These are phyloP conservation scores for Cryphonectria carpinicola DNA, from an alignment of 2,329 filamentous ascomycete genomes.

Conservation along the genomic window DNA sequence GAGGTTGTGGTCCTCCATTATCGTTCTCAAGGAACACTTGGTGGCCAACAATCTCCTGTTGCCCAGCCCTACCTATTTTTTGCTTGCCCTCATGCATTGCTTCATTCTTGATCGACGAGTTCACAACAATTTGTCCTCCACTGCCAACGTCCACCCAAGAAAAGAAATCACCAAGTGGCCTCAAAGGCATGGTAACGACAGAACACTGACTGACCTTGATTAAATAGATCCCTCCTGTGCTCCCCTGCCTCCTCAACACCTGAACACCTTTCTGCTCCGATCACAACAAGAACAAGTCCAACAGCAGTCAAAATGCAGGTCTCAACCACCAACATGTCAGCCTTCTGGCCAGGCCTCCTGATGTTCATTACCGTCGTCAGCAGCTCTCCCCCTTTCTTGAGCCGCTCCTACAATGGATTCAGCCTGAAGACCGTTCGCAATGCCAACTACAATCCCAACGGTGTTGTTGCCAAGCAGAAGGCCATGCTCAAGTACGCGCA, in stretches of 20 bases:
- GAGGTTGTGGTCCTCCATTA: not conserved
- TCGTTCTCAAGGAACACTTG: not conserved
- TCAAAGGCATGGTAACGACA: not conserved
- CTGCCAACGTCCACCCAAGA: not conserved
- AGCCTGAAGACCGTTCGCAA: conserved; percentile 42
- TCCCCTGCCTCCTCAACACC: not conserved
- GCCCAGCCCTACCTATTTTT: not conserved
- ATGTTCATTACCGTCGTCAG: conserved; percentile 19
- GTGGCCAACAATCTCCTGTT: not conserved
- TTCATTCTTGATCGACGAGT: not conserved
- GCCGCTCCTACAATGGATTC: conserved; percentile 30
- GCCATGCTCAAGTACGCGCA: conserved; percentile 35
- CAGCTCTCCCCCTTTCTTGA: conserved; percentile 14
- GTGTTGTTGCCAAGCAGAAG: conserved; percentile 35
- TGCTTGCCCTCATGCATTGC: not conserved
- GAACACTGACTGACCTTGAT: not conserved
- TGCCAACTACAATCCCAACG: conserved; percentile 37
- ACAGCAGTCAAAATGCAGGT: conserved; percentile 17
- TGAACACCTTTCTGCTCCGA: not conserved
- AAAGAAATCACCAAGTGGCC: not conserved
- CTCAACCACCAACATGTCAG: conserved; percentile 15
- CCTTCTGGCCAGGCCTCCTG: conserved; percentile 23
- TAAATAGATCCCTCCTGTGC: not conserved
- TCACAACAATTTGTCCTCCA: not conserved
- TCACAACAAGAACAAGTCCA: not conserved